Evolutionary conservation across 352 stramenopile genomes (phyloP), one percentile per base, ranked within the genome.

Genomic region (Pythium catenulatum): DNA sequence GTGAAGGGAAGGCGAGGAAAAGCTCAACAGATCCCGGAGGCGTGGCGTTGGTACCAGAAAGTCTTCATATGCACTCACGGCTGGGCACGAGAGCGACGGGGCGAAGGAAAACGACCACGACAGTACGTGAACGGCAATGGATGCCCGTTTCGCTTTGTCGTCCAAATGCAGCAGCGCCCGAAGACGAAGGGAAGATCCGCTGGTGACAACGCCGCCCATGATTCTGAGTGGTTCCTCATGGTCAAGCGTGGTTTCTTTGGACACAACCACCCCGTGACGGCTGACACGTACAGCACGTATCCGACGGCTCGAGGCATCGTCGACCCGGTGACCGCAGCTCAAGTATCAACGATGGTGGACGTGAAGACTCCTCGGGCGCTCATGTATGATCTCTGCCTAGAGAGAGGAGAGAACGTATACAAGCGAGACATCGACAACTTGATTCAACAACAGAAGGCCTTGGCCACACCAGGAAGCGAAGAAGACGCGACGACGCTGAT

Each of bases 341-440:
- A 63, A 36, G 4, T 70, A 7, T 9, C 23, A 6, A 70, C 59
- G 30, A 45, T 70, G 59, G 48, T 70, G 9, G 30, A 61, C 27
- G 27, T 30, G 8, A 77, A 65, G 45, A 21, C 48, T 17, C 19
- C 27, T 27, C n/a, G 45, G 4, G 48, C 63, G 63, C 50, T 66
- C 17, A 76, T 77, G 4, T 76, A 69, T n/a, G 48, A 83, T 46
- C 39, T 68, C 34, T 11, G 39, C 4, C 45, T 83, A 25, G 45
- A 45, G 4, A 15, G 30, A 17, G 37, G 48, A 3, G 61, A 77
- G 48, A 83, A 77, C 41, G 32, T 83, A 2, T 68, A 56, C 61
- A 66, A 83, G 76, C 32, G n/a, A 30, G 70, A 79, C 25, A 30
- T 79, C 34, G 70, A 68, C 34, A 79, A 79, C 50, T 25, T 79